Percentiles rank a stretch among this genome's conserved stretches.
phyloP scores from a whole-genome alignment of 192 early-diverging fungal species.

The Coemansia sp. region DNA sequence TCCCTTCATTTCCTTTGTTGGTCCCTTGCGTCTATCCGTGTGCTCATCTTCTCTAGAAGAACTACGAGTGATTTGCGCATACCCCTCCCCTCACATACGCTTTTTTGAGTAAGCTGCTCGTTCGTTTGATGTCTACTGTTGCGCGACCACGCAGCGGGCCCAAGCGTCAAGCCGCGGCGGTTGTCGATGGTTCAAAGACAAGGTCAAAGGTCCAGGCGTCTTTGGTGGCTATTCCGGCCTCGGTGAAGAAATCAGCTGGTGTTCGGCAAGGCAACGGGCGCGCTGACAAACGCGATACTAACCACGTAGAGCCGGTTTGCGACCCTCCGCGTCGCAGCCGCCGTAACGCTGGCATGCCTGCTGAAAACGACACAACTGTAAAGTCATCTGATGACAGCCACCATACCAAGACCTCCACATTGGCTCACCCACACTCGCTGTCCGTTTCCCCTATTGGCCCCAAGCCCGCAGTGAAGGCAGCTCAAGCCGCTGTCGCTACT shows the following conservation, averaged over 20 bases:
- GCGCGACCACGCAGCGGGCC: slow-evolving; percentile 40
- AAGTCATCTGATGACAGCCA: slow-evolving; percentile 13
- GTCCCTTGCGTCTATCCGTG: background rate
- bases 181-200: slow-evolving; percentile 8
- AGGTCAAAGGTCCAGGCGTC: slow-evolving; percentile 3
- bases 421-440: background rate
- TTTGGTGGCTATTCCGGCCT: background rate
- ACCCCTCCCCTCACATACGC: background rate
- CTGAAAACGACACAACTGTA: background rate
- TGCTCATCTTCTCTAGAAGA: background rate
- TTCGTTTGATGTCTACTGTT: slow-evolving; percentile 34
- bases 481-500: background rate
- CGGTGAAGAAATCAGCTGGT: background rate
- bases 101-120: background rate
- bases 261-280: background rate
- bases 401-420: background rate
- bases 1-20: background rate
- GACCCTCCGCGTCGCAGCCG: slow-evolving; percentile 11
- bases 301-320: background rate
- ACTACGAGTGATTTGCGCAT: background rate
- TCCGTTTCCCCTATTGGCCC: slow-evolving; percentile 2
- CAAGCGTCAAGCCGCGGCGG: slow-evolving; percentile 13
- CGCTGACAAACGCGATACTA: background rate
- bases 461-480: background rate
- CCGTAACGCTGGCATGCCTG: slow-evolving; percentile 17